phyloP scores from a whole-genome alignment of 306 rosid genomes.

The Medicago ruthenica region DNA sequence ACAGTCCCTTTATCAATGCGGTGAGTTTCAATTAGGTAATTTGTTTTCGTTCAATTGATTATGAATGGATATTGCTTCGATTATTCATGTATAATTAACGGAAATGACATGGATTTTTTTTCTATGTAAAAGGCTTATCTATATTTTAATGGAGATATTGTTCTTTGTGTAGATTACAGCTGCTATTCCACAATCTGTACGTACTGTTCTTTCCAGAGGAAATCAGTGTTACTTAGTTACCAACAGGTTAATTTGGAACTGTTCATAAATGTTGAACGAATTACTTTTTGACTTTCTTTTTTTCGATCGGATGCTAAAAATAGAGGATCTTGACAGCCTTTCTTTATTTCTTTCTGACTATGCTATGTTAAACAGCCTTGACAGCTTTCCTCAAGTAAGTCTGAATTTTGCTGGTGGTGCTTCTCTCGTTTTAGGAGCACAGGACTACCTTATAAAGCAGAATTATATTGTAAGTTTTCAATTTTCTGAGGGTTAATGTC shows the following conservation, averaged over 20 bases:
- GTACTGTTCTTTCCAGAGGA: constrained; percentile 61
- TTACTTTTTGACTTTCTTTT: constrained; percentile 25
- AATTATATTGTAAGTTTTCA: constrained; percentile 65
- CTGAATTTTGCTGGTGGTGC: constrained; percentile 92
- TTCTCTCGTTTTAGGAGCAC: constrained; percentile 73
- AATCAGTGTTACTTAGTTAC: constrained; percentile 67
- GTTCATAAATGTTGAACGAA: constrained; percentile 5
- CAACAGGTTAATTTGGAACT: constrained; percentile 71
- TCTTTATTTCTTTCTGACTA: constrained; percentile 19
- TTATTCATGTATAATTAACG: constrained; percentile 17
- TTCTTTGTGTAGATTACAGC: constrained; percentile 58
- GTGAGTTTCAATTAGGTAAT: constrained; percentile 58
- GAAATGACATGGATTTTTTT: constrained; percentile 16
- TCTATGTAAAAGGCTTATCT: background rate
- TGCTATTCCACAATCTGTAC: constrained; percentile 58
- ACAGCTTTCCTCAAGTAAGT: constrained; percentile 81
- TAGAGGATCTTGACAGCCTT: constrained; percentile 39
- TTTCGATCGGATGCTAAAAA: constrained; percentile 23
- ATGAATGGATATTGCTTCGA: constrained; percentile 28
- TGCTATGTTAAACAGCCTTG: constrained; percentile 54
- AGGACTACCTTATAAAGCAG: constrained; percentile 82
- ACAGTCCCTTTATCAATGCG: constrained; percentile 64
- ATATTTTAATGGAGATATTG: constrained; percentile 23
- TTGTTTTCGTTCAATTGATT: constrained; percentile 26
- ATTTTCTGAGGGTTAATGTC: constrained; percentile 22